phyloP scores from a whole-genome alignment of 2,329 filamentous ascomycete genomes.

The Curvularia verruculosa region DNA sequence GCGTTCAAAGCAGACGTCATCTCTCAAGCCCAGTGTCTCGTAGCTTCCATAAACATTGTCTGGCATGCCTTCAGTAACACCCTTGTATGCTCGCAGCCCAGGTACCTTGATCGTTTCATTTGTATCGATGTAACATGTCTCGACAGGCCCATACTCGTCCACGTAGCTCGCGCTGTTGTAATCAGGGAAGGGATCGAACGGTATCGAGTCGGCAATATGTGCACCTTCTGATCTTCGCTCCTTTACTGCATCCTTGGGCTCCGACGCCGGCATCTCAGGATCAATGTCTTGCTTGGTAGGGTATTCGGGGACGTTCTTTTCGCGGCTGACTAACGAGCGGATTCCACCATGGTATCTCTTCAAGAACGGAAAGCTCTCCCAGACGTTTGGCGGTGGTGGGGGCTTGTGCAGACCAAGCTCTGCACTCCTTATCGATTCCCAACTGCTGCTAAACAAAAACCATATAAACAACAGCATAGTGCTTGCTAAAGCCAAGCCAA shows the following conservation, averaged over 20 bases:
- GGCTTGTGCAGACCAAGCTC: constrained; percentile 65
- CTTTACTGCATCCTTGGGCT: constrained; percentile 35
- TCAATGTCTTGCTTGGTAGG: constrained; percentile 65
- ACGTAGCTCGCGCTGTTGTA: constrained; percentile 65
- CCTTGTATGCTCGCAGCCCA: constrained; percentile 73
- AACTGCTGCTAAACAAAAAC: constrained; percentile 74
- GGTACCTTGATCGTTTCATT: constrained; percentile 71
- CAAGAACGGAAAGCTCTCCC: constrained; percentile 86
- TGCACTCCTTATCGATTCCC: constrained; percentile 69
- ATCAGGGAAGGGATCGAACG: constrained; percentile 72
- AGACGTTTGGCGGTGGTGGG: constrained; percentile 70
- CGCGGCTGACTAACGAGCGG: constrained; percentile 68
- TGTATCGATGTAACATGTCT: constrained; percentile 79
- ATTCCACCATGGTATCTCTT: constrained; percentile 91
- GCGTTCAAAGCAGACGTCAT: constrained; percentile 91
- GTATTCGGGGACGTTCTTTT: constrained; percentile 79
- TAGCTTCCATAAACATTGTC: constrained; percentile 87
- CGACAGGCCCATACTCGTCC: constrained; percentile 63
- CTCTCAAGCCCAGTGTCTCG: constrained; percentile 74
- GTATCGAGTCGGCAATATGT: constrained; percentile 40
- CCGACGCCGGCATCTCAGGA: constrained; percentile 42
- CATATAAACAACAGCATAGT: constrained; percentile 78
- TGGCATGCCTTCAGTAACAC: constrained; percentile 83
- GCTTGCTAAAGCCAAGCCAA: constrained; percentile 73
- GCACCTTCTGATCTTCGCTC: constrained; percentile 40